Conservation (phyloP, 306 rosid genomes). For the Malus sylvestris region DNA sequence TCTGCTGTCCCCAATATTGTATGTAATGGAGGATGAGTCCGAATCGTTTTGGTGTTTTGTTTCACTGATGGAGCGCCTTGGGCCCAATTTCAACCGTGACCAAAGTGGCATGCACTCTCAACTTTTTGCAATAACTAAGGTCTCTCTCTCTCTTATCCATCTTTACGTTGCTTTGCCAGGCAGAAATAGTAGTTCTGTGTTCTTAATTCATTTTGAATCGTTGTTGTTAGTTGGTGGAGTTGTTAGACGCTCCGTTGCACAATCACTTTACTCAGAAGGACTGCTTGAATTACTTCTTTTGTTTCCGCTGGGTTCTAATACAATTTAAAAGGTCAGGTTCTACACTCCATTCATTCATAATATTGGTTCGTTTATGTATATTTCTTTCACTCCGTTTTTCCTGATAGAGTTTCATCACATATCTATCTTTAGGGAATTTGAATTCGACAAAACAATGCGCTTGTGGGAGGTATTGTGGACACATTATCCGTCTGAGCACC, state of each 20-base stretch:
- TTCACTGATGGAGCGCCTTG: constrained; percentile 87
- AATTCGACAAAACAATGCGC: constrained; percentile 65
- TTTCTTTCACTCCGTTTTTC: background rate
- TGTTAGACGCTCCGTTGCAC: constrained; percentile 80
- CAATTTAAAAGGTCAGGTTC: constrained; percentile 87
- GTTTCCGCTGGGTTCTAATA: constrained; percentile 96
- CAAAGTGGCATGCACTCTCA: constrained; percentile 99
- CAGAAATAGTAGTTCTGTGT: background rate
- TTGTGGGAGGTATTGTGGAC: constrained; percentile 98
- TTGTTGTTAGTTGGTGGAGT: constrained; percentile 83
- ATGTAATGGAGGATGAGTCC: constrained; percentile 78
- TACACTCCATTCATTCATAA: background rate
- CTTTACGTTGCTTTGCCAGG: background rate
- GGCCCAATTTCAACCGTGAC: constrained; percentile 97
- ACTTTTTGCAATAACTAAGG: constrained; percentile 98
- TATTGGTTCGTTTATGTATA: background rate
- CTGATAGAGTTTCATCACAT: constrained; percentile 2
- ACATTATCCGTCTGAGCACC: constrained; percentile 79
- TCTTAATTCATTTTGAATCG: constrained; percentile 13
- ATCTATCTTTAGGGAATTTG: constrained; percentile 62
- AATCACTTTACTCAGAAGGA: constrained; percentile 81
- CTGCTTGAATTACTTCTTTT: constrained; percentile 94
- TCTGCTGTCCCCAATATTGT: constrained; percentile 89
- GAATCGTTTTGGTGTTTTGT: constrained; percentile 98
- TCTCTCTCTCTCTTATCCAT: constrained; percentile 21